A percentile compares a stretch with the other conserved stretches of the same genome.
Conservation (phyloP, 441 rosid species). For the Flueggea neowawraea region DNA sequence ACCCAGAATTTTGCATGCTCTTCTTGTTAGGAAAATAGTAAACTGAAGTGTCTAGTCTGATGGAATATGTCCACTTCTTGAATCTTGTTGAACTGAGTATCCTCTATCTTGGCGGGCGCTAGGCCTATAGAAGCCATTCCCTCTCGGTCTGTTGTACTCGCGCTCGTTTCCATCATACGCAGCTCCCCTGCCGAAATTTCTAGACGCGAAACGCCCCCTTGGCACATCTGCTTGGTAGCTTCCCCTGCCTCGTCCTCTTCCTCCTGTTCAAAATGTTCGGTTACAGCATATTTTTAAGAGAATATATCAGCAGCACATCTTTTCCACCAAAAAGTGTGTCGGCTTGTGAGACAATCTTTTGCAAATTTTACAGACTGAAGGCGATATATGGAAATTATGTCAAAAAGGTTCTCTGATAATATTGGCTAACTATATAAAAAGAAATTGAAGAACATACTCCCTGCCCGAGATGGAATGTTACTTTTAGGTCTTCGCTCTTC, state of each 20-base stretch:
- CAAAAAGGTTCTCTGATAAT: background rate
- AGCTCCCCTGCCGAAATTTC: conserved; percentile 40
- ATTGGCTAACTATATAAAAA: background rate
- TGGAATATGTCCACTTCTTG: conserved; percentile 31
- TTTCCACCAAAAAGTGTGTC: background rate
- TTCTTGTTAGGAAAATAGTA: background rate
- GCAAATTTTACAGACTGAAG: no score
- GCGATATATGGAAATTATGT: no score
- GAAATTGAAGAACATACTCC: conserved; percentile 38
- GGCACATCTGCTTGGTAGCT: conserved; percentile 42
- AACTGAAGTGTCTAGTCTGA: conserved; percentile 26
- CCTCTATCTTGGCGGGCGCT: conserved; percentile 41
- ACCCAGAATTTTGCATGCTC: conserved; percentile 23
- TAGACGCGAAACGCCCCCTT: conserved; percentile 41
- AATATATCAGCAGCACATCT: no score
- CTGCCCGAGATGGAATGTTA: conserved; percentile 55
- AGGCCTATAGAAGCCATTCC: conserved; percentile 46
- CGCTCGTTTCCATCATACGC: conserved; percentile 37
- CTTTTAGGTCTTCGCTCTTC: conserved; percentile 70
- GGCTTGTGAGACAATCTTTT: no score
- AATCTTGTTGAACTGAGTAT: conserved; percentile 25
- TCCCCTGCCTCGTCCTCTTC: conserved; percentile 58
- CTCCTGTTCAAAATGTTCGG: conserved; percentile 26
- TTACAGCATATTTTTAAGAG: background rate
- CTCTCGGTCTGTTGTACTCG: conserved; percentile 47